phyloP scores from a whole-genome alignment of 177 flowering plant genomes.

The Vitis hybrid region DNA sequence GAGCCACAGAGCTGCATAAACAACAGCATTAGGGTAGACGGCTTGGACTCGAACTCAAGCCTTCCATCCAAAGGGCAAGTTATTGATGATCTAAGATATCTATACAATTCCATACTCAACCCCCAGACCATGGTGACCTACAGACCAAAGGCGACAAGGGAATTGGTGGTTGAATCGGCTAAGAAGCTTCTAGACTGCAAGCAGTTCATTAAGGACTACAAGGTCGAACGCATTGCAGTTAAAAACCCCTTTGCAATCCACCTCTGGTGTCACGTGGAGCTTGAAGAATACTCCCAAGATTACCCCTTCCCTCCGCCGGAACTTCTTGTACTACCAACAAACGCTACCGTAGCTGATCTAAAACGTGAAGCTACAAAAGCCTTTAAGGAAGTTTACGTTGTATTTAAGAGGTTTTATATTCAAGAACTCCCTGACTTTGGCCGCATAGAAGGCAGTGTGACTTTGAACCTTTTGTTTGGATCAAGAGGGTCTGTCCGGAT shows the following conservation, averaged over 20 bases:
- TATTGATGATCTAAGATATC: conserved; percentile 40
- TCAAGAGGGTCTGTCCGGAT: conserved; percentile 34
- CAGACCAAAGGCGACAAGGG: conserved; percentile 27
- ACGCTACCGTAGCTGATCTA: conserved; percentile 64
- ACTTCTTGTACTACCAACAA: conserved; percentile 42
- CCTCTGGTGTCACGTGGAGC: conserved; percentile 50
- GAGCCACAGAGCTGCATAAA: conserved; percentile 8
- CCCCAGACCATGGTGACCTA: conserved; percentile 40
- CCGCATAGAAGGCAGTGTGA: conserved; percentile 38
- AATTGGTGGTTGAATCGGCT: conserved; percentile 34
- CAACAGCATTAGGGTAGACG: not conserved
- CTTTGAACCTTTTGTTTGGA: conserved; percentile 45
- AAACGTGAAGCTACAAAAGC: conserved; percentile 56
- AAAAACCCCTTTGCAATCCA: conserved; percentile 28
- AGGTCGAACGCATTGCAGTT: conserved; percentile 13
- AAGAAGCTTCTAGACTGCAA: conserved; percentile 57
- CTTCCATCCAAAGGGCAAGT: conserved; percentile 43
- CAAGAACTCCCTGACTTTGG: conserved; percentile 53
- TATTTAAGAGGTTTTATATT: conserved; percentile 59
- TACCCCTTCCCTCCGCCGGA: conserved; percentile 58
- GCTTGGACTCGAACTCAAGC: conserved; percentile 1
- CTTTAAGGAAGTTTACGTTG: conserved; percentile 65
- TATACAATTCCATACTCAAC: conserved; percentile 45
- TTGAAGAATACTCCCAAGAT: conserved; percentile 41
- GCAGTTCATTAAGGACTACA: conserved; percentile 68